phyloP scores from a whole-genome alignment of 495 filamentous ascomycete species.

The Choiromyces venosus region DNA sequence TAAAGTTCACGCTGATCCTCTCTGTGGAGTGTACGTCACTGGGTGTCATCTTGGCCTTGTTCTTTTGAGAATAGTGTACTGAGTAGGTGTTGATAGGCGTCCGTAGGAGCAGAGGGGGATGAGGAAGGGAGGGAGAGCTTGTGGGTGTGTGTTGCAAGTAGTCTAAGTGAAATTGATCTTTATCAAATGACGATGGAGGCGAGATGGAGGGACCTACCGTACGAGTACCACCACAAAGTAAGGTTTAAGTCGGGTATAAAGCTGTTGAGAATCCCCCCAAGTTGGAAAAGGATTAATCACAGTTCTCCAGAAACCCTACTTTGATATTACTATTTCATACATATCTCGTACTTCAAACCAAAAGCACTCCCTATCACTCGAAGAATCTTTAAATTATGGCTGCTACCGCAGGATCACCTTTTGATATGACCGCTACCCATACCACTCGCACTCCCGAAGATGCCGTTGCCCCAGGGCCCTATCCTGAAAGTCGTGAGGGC shows the following conservation, averaged over 20 bases:
- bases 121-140: not conserved
- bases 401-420: not conserved
- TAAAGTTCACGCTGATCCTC: not conserved
- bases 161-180: no score
- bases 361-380: not conserved
- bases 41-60: not conserved
- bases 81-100: not conserved
- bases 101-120: no score
- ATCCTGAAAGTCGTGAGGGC: slow-evolving; percentile 12
- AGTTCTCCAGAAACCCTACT: not conserved
- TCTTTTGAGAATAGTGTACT: no score
- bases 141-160: not conserved
- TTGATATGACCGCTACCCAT: not conserved
- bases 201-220: not conserved
- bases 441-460: slow-evolving; percentile 12
- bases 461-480: slow-evolving; percentile 5
- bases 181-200: not conserved
- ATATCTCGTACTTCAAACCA: not conserved
- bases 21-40: slow-evolving; percentile 1
- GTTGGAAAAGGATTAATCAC: not conserved
- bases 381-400: not conserved
- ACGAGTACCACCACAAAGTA: not conserved
- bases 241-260: not conserved
- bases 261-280: not conserved
- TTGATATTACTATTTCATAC: not conserved